Percentiles rank a stretch among this genome's conserved stretches.
phyloP scores from a whole-genome alignment of 768 basidiomycete species.

The Calocera cornea region DNA sequence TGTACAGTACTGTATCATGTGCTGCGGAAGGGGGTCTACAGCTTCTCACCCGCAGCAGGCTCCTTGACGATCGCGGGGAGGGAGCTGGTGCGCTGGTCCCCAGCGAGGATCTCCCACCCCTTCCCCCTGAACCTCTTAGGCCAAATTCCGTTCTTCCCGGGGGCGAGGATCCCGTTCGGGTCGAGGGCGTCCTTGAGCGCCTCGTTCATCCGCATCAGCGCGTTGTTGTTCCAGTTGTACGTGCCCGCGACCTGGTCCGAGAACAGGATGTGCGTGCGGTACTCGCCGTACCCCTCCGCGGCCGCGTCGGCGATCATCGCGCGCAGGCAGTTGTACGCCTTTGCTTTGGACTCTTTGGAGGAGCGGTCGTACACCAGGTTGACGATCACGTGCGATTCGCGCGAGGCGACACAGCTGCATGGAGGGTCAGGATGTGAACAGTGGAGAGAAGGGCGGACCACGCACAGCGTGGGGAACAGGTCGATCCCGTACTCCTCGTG shows the following conservation, averaged over 20 bases:
- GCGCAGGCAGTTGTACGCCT: conserved; percentile 1
- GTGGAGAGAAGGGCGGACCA: background rate
- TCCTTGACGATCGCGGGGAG: background rate
- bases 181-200: conserved; percentile 17
- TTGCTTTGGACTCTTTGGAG: background rate
- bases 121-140: conserved; percentile 1
- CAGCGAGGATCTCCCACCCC: background rate
- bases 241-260: conserved; percentile 14
- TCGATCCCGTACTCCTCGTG: conserved; percentile 7
- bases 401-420: background rate
- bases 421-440: background rate
- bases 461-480: conserved; percentile 11
- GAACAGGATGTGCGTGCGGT: conserved; percentile 13
- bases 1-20: background rate
- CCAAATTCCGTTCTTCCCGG: conserved; percentile 12
- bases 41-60: background rate
- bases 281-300: conserved; percentile 11
- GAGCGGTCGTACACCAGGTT: conserved; percentile 3
- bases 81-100: background rate
- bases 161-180: conserved; percentile 15
- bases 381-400: conserved; percentile 3
- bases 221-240: conserved; percentile 11
- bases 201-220: conserved; percentile 11
- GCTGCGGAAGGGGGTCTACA: background rate
- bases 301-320: conserved; percentile 9